Evolutionary conservation across 2,329 filamentous ascomycete genomes (phyloP).

Genomic region (Nemania sp.): DNA sequence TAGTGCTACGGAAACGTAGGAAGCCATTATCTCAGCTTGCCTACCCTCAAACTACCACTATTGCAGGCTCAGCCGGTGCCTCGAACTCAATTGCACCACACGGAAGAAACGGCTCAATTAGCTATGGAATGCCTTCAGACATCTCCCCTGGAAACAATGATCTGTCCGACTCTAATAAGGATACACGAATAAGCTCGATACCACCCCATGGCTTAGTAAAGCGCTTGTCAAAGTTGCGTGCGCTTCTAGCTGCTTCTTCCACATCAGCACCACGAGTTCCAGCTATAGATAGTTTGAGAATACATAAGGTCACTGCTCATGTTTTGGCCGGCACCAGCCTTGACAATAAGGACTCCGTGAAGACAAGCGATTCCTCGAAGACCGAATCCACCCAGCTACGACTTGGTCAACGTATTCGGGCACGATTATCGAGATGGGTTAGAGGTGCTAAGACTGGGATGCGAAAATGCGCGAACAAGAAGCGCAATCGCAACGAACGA

Average conservation of each 20-base stretch:
- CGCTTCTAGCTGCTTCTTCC: slow-evolving; percentile 27
- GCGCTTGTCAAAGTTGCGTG: slow-evolving; percentile 35
- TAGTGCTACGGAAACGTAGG: slow-evolving; percentile 23
- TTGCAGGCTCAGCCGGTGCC: background rate
- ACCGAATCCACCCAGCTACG: slow-evolving; percentile 16
- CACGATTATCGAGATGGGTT: slow-evolving; percentile 37
- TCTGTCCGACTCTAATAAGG: slow-evolving; percentile 10
- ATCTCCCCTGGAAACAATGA: slow-evolving; percentile 12
- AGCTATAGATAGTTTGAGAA: slow-evolving; percentile 4
- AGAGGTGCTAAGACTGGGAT: slow-evolving; percentile 35
- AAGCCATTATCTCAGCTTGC: slow-evolving; percentile 20
- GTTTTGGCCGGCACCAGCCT: slow-evolving; percentile 21
- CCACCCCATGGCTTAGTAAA: slow-evolving; percentile 33
- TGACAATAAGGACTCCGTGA: slow-evolving; percentile 13
- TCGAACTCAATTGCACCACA: slow-evolving; percentile 1
- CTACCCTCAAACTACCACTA: slow-evolving; percentile 8
- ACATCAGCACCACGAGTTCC: background rate
- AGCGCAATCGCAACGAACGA: slow-evolving; percentile 8
- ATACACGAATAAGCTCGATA: slow-evolving; percentile 14
- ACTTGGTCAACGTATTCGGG: slow-evolving; percentile 35
- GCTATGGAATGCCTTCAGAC: slow-evolving; percentile 15
- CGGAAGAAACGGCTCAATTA: slow-evolving; percentile 1
- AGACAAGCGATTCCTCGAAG: slow-evolving; percentile 10
- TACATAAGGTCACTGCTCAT: slow-evolving; percentile 8
- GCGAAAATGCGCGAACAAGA: slow-evolving; percentile 29